phyloP scores from a whole-genome alignment of 2,329 filamentous ascomycete species.

The Paramyrothecium roridum region DNA sequence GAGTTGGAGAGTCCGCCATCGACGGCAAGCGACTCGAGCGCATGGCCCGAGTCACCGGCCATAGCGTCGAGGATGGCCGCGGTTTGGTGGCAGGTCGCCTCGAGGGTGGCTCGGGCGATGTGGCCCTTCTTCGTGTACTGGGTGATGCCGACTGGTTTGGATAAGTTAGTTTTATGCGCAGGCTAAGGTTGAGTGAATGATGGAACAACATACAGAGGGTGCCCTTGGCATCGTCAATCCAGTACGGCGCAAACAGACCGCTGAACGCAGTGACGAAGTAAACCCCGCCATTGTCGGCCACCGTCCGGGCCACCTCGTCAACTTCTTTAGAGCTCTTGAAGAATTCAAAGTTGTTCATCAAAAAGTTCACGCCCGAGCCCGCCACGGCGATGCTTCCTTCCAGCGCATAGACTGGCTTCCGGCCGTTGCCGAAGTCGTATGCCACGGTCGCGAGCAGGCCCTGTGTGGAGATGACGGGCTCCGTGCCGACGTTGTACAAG shows the following conservation, averaged over 20 bases:
- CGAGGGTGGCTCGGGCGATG: slow-evolving; percentile 83
- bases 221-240: slow-evolving; percentile 89
- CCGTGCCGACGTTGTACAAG: slow-evolving; percentile 81
- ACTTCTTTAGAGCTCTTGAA: slow-evolving; percentile 48
- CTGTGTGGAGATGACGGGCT: slow-evolving; percentile 80
- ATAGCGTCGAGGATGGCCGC: slow-evolving; percentile 90
- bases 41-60: slow-evolving; percentile 79
- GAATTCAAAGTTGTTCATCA: slow-evolving; percentile 62
- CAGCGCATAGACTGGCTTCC: slow-evolving; percentile 69
- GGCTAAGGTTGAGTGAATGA: neutral
- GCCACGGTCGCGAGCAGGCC: slow-evolving; percentile 84
- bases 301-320: slow-evolving; percentile 47
- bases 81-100: slow-evolving; percentile 90
- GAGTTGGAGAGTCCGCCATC: slow-evolving; percentile 90
- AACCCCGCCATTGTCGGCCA: slow-evolving; percentile 74
- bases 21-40: slow-evolving; percentile 72
- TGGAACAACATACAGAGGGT: slow-evolving; percentile 63
- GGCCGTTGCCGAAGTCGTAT: slow-evolving; percentile 68
- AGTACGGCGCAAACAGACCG: slow-evolving; percentile 88
- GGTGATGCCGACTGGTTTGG: slow-evolving; percentile 67
- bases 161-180: slow-evolving; percentile 1
- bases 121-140: slow-evolving; percentile 83
- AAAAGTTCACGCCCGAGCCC: slow-evolving; percentile 75
- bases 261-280: slow-evolving; percentile 89
- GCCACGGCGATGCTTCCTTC: slow-evolving; percentile 83